Conservation (phyloP, 2,329 filamentous ascomycete species). For the Mollisia scopiformis region DNA sequence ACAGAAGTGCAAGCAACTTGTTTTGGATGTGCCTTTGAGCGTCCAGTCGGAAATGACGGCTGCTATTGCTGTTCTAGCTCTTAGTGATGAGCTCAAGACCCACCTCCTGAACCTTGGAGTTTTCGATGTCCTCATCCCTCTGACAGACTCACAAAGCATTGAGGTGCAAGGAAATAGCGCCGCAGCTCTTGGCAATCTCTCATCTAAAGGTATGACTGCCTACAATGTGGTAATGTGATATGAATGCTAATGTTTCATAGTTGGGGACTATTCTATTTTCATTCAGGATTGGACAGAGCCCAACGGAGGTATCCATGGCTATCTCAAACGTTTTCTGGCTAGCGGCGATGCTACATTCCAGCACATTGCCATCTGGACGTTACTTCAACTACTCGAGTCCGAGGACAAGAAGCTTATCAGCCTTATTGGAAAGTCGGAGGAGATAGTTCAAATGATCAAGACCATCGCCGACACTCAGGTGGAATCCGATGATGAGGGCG, state of each 20-base stretch:
- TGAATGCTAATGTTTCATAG: constrained; percentile 47
- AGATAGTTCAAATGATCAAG: constrained; percentile 90
- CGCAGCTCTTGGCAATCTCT: constrained; percentile 91
- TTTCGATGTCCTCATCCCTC: constrained; percentile 92
- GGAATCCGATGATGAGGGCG: constrained; percentile 83
- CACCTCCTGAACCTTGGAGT: constrained; percentile 90
- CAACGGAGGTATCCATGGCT: constrained; percentile 92
- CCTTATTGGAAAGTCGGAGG: constrained; percentile 85
- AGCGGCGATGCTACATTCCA: constrained; percentile 98
- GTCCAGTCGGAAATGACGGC: constrained; percentile 99
- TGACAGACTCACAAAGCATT: constrained; percentile 94
- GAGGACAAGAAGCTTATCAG: constrained; percentile 89
- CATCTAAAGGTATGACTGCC: constrained; percentile 82
- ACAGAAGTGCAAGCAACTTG: constrained; percentile 97
- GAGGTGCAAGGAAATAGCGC: constrained; percentile 99
- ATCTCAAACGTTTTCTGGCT: constrained; percentile 87
- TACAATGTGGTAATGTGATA: neutral
- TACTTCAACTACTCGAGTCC: constrained; percentile 93
- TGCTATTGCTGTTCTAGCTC: constrained; percentile 93
- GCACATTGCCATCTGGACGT: constrained; percentile 98
- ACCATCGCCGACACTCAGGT: constrained; percentile 87
- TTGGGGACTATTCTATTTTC: constrained; percentile 96
- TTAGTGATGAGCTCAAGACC: constrained; percentile 94
- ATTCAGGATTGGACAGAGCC: constrained; percentile 92
- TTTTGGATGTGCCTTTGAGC: constrained; percentile 87